Conservation (phyloP, 257 asterid species). For the Solanum chmielewskii region DNA sequence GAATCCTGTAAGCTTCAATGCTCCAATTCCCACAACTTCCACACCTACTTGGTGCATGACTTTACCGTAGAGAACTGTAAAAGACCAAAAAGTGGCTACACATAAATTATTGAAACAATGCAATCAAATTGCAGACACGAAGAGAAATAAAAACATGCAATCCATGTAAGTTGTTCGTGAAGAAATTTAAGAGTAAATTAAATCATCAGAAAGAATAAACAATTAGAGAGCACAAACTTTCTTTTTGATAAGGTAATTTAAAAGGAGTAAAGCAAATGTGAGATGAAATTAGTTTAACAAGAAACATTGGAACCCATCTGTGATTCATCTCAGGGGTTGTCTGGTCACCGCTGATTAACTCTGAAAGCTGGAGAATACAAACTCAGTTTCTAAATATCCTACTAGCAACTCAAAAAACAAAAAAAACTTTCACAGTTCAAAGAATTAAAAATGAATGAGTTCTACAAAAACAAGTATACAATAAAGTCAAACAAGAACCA, state of each 20-base stretch:
- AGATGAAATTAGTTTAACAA: neutral
- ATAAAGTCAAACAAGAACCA: neutral
- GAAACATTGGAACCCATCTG: neutral
- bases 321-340: neutral
- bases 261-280: neutral
- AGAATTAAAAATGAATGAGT: neutral
- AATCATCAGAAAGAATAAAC: neutral
- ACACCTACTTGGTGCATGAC: slow-evolving; percentile 87
- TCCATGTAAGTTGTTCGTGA: neutral
- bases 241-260: neutral
- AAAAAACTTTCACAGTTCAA: neutral
- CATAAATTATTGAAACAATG: neutral
- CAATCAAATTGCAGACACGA: neutral
- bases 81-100: neutral
- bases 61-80: slow-evolving; percentile 70
- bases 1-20: slow-evolving; percentile 81
- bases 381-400: neutral
- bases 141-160: neutral
- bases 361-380: neutral
- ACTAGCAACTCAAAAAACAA: neutral
- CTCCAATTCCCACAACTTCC: slow-evolving; percentile 82
- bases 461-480: neutral
- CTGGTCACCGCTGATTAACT: neutral
- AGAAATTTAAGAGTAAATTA: neutral
- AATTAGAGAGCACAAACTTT: neutral